Evolutionary conservation across 257 asterid species (phyloP), one percentile per base, ranked within the genome.

Genomic region (Paulownia fortunei): DNA sequence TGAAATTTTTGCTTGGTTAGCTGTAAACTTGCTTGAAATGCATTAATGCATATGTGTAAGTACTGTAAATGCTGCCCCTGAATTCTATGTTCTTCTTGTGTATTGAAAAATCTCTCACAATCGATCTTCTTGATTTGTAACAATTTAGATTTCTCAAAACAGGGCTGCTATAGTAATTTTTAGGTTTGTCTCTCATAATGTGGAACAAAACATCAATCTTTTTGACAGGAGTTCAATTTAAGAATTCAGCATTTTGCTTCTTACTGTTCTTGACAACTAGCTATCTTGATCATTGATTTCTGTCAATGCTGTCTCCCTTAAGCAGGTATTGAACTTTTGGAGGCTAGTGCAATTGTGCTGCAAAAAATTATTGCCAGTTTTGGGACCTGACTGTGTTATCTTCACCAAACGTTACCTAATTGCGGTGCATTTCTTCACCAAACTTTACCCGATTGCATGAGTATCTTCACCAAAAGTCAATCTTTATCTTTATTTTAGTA

Each of bases 371-470:
- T 41, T 4, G 12, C 8, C 12, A 11, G 15, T 8, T 42, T 42
- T 42, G 15, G 15, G 12, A 7, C 27, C 60, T 19, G 12, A 54
- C 10, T 54, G 27, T 18, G 30, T 54, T 3, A n/a, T 54, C 24
- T 32, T 63, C 47, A 63, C 69, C 69, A 63, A 63, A 32, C 69
- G 5, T 18, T 8, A 52, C 65, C 76, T 71, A 18, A 67, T 67
- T 13, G 13, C 23, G n/a, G 44, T 64, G 26, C 15, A 7, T 18
- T 41, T 11, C 9, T 67, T 67, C 73, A 42, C 13, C n/a, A 42
- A 42, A 41, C 24, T 42, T 42, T 7, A 11, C 49, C 15, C 8
- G 49, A 42, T 42, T 42, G 13, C 13, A 2, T 34, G 37, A 34
- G 12, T 5, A 5, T 34, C 37, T 34, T 41, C 7, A 8, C 5